A percentile compares a stretch with the other conserved stretches of the same genome.
Evolutionary conservation across 2,329 filamentous ascomycete species (phyloP).

Genomic region (Pseudocercospora crystallina): DNA sequence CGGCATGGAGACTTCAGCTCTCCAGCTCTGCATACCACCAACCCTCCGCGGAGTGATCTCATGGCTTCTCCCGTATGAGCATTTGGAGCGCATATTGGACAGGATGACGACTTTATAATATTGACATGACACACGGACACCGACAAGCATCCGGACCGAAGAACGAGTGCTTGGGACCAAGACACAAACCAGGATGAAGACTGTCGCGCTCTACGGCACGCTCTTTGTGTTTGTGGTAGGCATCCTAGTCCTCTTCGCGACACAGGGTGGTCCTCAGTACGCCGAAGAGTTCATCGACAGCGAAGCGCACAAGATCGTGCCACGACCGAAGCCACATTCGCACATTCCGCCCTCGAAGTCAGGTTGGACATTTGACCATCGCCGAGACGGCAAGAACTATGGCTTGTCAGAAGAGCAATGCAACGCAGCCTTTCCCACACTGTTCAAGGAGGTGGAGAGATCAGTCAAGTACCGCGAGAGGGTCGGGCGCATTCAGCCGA

Average conservation of each 20-base stretch:
- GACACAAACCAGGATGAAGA: constrained; percentile 10
- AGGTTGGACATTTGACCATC: constrained; percentile 20
- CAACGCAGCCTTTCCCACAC: constrained; percentile 29
- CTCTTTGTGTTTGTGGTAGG: constrained; percentile 16
- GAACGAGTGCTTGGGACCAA: neutral
- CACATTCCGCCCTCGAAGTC: constrained; percentile 2
- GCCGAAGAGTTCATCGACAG: constrained; percentile 7
- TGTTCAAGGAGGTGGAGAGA: constrained; percentile 34
- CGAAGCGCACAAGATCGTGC: constrained; percentile 10
- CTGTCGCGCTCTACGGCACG: constrained; percentile 20
- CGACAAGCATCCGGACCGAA: too few relatives aligned
- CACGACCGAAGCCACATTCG: constrained; percentile 8
- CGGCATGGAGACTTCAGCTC: too few relatives aligned
- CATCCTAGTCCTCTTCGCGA: constrained; percentile 19
- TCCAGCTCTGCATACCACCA: too few relatives aligned
- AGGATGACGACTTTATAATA: too few relatives aligned
- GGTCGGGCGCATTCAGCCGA: constrained; percentile 22
- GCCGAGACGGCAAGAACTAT: constrained; percentile 26
- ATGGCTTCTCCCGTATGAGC: too few relatives aligned
- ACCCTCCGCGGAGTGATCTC: too few relatives aligned
- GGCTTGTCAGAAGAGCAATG: constrained; percentile 33
- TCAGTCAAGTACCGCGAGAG: constrained; percentile 27
- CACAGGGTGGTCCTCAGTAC: constrained; percentile 8
- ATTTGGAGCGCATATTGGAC: too few relatives aligned
- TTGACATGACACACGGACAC: too few relatives aligned